Conservation (phyloP, 768 basidiomycete species). For the Gloeopeniophorella convolvens region DNA sequence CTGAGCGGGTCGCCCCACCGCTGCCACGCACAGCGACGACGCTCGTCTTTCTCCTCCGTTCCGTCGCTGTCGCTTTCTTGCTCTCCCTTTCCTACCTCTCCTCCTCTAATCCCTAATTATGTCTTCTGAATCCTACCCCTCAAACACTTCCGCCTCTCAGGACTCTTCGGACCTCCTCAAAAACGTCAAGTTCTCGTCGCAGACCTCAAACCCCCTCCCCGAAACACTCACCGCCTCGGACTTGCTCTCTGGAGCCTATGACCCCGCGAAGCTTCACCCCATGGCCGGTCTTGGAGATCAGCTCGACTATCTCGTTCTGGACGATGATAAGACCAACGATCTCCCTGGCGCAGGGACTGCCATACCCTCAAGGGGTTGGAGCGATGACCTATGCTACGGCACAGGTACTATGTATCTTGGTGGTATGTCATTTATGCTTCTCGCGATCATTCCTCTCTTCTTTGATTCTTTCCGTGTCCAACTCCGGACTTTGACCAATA, state of each 20-base stretch:
- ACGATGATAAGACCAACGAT: conserved; percentile 92
- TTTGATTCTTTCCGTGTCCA: conserved; percentile 42
- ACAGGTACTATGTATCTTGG: conserved; percentile 98
- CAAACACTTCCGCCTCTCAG: neutral
- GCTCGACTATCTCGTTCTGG: conserved; percentile 91
- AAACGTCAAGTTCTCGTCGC: conserved; percentile 24
- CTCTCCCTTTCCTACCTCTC: neutral
- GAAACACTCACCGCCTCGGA: conserved; percentile 76
- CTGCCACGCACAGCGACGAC: too few species aligned
- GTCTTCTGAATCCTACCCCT: conserved; percentile 10
- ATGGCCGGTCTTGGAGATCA: conserved; percentile 88
- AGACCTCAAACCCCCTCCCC: conserved; percentile 35
- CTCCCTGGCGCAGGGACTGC: conserved; percentile 87
- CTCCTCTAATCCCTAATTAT: conserved; percentile 6
- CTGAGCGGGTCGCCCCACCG: too few species aligned
- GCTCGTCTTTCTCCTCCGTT: too few species aligned
- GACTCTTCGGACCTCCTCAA: conserved; percentile 17
- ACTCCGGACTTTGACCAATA: conserved; percentile 37
- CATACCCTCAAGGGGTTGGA: conserved; percentile 94
- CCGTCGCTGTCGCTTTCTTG: neutral
- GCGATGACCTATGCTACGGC: conserved; percentile 98
- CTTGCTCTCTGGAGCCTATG: conserved; percentile 81
- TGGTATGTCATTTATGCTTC: conserved; percentile 53
- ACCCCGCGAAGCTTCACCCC: conserved; percentile 90
- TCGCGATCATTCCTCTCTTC: conserved; percentile 25